Evolutionary conservation across 306 rosid species (phyloP).

Genomic region (Vigna trinervia): DNA sequence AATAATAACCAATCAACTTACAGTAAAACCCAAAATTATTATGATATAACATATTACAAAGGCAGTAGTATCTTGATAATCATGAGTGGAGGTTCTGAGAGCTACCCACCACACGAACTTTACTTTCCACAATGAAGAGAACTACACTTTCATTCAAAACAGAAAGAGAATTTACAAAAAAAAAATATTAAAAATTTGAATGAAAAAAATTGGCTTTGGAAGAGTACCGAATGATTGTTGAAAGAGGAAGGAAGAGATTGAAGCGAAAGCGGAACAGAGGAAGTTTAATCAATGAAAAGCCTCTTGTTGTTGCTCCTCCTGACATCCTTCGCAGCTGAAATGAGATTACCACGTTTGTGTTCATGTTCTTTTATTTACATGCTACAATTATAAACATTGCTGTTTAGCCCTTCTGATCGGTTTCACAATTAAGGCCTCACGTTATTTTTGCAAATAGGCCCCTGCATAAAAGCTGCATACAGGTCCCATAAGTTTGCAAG

Average conservation of each 20-base stretch:
- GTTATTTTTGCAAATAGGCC: background rate
- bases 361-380: background rate
- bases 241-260: slow-evolving; percentile 29
- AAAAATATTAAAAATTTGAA: background rate
- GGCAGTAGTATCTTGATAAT: background rate
- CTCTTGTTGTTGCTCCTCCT: slow-evolving; percentile 8
- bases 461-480: no score
- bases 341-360: background rate
- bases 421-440: slow-evolving; percentile 5
- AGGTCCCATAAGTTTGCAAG: no score
- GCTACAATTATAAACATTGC: background rate
- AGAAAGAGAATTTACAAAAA: background rate
- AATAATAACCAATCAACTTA: background rate
- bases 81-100: slow-evolving; percentile 3
- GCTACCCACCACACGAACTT: background rate
- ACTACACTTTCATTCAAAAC: background rate
- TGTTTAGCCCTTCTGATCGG: background rate
- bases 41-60: background rate
- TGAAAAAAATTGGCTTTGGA: background rate
- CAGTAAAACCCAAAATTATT: background rate
- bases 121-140: slow-evolving; percentile 5
- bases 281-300: slow-evolving; percentile 18
- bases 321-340: slow-evolving; percentile 11
- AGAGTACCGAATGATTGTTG: slow-evolving; percentile 35
- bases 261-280: slow-evolving; percentile 34